Percentiles rank a stretch among this genome's conserved stretches.
These are phyloP conservation scores for Curvularia spicifera DNA, from an alignment of 2,329 filamentous ascomycete genomes.

Conservation along the genomic window DNA sequence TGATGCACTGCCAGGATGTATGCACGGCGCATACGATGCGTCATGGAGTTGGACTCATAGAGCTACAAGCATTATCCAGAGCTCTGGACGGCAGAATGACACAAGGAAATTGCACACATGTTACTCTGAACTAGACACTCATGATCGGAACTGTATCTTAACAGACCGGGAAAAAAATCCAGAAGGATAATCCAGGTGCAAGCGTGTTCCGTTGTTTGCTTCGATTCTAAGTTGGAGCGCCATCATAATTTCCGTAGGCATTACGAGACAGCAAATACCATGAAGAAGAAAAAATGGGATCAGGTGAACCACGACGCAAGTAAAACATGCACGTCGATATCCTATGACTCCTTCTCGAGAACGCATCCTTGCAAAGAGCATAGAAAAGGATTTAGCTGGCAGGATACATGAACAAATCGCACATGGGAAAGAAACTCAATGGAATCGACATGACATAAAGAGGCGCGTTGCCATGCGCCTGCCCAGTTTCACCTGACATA, in stretches of 20 bases:
- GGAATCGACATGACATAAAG: background rate
- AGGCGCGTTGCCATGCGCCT: background rate
- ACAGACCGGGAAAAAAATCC: background rate
- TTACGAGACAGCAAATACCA: constrained; percentile 23
- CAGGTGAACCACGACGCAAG: constrained; percentile 67
- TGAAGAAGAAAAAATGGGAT: constrained; percentile 62
- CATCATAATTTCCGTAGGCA: constrained; percentile 61
- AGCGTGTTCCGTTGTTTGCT: constrained; percentile 33
- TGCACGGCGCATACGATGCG: background rate
- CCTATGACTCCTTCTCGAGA: constrained; percentile 61
- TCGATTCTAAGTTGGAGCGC: constrained; percentile 52
- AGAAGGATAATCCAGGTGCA: too few relatives aligned
- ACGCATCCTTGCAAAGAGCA: constrained; percentile 54
- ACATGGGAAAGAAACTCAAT: background rate
- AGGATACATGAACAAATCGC: constrained; percentile 23
- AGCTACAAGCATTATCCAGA: constrained; percentile 46
- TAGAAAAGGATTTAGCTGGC: constrained; percentile 49
- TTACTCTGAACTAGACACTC: background rate
- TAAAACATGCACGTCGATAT: constrained; percentile 79
- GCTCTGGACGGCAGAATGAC: constrained; percentile 39
- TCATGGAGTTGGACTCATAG: background rate
- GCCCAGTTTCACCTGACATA: constrained; percentile 8
- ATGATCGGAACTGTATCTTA: constrained; percentile 46
- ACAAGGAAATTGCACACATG: background rate
- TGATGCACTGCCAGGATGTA: background rate